These are phyloP conservation scores for Ceratobasidium sp. DNA, from an alignment of 1,284 basidiomycete genomes.

Conservation along the genomic window DNA sequence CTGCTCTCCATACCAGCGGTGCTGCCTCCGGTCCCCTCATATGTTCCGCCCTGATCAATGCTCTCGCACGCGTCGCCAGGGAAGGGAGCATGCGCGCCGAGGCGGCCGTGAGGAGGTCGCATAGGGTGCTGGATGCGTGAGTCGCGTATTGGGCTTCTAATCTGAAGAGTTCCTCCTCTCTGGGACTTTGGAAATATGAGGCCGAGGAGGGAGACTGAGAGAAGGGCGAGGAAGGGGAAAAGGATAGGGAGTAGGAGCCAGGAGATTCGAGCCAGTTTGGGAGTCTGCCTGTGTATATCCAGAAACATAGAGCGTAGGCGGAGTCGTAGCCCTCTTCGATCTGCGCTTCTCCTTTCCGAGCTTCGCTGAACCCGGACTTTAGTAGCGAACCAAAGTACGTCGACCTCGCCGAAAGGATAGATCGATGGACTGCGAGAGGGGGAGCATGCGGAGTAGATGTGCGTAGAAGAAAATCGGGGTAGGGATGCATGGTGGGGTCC, in stretches of 20 bases:
- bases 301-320: constrained; percentile 25
- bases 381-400: constrained; percentile 16
- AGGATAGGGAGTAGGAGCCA: neutral
- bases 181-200: too few relatives aligned
- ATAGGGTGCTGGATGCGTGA: constrained; percentile 18
- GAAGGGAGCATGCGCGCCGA: constrained; percentile 36
- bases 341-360: constrained; percentile 8
- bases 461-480: constrained; percentile 22
- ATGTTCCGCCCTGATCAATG: neutral
- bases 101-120: constrained; percentile 39
- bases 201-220: too few relatives aligned
- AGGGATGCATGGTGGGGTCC: constrained; percentile 1
- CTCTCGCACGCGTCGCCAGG: constrained; percentile 13
- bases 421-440: constrained; percentile 27
- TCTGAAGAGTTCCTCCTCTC: neutral
- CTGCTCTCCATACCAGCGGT: constrained; percentile 25
- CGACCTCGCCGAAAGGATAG: constrained; percentile 8
- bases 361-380: constrained; percentile 29
- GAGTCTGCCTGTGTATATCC: constrained; percentile 30
- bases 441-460: constrained; percentile 28
- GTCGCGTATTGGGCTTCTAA: constrained; percentile 23
- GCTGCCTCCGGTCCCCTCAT: constrained; percentile 29
- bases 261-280: constrained; percentile 27
- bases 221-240: neutral
- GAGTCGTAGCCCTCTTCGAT: constrained; percentile 34